Conservation (phyloP, 202 grass and related monocot species). For the Cymbopogon flexuosus region DNA sequence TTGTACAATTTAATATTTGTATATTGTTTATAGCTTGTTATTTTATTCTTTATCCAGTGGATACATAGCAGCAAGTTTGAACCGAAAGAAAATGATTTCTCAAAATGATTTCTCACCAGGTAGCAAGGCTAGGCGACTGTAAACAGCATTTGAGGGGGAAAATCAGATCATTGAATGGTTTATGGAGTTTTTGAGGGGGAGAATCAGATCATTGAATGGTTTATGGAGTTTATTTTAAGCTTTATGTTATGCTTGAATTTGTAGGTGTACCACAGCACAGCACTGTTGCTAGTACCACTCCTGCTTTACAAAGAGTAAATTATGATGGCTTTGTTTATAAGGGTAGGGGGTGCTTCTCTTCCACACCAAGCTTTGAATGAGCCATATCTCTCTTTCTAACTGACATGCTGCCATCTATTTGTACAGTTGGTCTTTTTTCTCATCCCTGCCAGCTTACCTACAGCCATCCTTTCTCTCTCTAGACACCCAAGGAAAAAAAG, state of each 20-base stretch:
- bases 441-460: constrained; percentile 47
- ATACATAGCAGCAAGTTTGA: constrained; percentile 13
- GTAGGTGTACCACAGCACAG: not conserved
- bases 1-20: constrained; percentile 9
- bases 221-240: not conserved
- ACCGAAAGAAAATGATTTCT: constrained; percentile 14
- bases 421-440: constrained; percentile 46
- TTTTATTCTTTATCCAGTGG: constrained; percentile 5
- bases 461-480: constrained; percentile 28
- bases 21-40: not conserved
- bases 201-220: not conserved
- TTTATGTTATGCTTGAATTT: not conserved
- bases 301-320: constrained; percentile 35
- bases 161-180: not conserved
- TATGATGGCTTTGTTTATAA: constrained; percentile 43
- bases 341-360: constrained; percentile 58
- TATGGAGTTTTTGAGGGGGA: not conserved
- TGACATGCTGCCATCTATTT: constrained; percentile 60
- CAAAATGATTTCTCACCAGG: constrained; percentile 18
- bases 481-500: not conserved
- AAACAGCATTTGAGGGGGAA: not conserved
- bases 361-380: constrained; percentile 77
- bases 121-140: not conserved
- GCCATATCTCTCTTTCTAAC: constrained; percentile 56
- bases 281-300: not conserved